These are phyloP conservation scores for Marchantia polymorpha DNA, from an alignment of 225 moss, liverwort and hornwort species.

Conservation along the genomic window DNA sequence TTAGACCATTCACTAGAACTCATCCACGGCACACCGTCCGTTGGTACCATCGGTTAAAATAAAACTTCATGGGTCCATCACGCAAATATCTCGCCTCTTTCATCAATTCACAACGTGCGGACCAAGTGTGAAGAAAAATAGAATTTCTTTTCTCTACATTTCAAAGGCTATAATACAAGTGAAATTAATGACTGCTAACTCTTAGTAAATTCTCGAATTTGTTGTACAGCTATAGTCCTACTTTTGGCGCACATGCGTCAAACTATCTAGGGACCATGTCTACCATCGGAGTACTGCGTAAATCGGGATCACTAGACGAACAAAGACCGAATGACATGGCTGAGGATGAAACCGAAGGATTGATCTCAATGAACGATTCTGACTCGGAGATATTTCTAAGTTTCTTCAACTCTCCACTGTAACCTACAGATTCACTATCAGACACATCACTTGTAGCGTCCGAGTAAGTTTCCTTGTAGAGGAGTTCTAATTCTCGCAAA, in stretches of 20 bases:
- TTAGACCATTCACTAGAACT: too few species aligned
- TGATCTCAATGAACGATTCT: slow-evolving; percentile 39
- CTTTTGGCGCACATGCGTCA: neutral
- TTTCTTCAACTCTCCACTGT: neutral
- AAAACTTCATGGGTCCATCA: too few species aligned
- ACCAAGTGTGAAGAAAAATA: too few species aligned
- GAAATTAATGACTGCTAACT: neutral
- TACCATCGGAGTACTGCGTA: neutral
- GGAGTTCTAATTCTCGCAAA: slow-evolving; percentile 51
- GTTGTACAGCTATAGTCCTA: neutral
- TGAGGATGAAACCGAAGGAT: slow-evolving; percentile 21
- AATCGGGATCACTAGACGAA: slow-evolving; percentile 14
- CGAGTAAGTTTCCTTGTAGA: slow-evolving; percentile 44
- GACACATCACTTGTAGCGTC: neutral
- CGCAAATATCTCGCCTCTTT: too few species aligned
- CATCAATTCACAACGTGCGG: too few species aligned
- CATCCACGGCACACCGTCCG: too few species aligned
- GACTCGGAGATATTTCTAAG: neutral
- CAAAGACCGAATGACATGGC: slow-evolving; percentile 22
- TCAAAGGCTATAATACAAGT: neutral
- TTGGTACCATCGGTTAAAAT: too few species aligned
- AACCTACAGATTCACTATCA: neutral
- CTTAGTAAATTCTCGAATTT: too few species aligned
- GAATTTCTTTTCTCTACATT: too few species aligned
- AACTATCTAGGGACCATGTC: slow-evolving; percentile 7